Conservation (phyloP, 208 protist genomes). For the Trypanosoma avium region DNA sequence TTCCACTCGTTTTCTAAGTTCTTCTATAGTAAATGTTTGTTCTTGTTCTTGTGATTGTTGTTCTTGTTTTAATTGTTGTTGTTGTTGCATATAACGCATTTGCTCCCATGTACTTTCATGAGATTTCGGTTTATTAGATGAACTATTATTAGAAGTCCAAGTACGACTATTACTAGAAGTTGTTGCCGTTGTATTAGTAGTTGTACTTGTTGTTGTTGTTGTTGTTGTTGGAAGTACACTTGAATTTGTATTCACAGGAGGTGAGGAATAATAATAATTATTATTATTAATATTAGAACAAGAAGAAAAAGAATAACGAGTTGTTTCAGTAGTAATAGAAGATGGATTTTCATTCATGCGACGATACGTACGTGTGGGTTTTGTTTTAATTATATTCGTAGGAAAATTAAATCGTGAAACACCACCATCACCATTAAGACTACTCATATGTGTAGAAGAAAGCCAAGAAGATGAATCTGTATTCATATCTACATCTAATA, state of each 20-base stretch:
- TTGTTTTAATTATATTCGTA: no score
- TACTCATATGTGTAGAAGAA: conserved; percentile 50
- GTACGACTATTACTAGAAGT: conserved; percentile 11
- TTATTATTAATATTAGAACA: neutral
- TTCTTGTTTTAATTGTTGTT: neutral
- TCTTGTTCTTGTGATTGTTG: conserved; percentile 5
- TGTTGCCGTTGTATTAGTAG: conserved; percentile 9
- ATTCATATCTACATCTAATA: conserved; percentile 18
- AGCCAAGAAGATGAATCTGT: conserved; percentile 34
- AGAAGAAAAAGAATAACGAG: conserved; percentile 15
- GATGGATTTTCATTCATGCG: conserved; percentile 11
- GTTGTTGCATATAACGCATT: conserved; percentile 3
- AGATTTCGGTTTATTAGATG: conserved; percentile 11
- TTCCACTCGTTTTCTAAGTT: conserved; percentile 11
- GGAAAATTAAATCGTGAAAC: conserved; percentile 38
- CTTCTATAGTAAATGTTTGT: conserved; percentile 7
- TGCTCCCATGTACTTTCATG: conserved; percentile 5
- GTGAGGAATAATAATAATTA: neutral
- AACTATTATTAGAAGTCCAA: neutral
- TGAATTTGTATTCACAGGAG: conserved; percentile 6
- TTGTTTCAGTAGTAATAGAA: conserved; percentile 24
- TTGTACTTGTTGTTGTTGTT: neutral
- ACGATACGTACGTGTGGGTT: conserved; percentile 4
- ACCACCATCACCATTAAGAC: conserved; percentile 37
- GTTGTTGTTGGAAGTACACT: no score